Percentiles rank a stretch among this genome's conserved stretches.
phyloP scores from a whole-genome alignment of 306 rosid genomes.

The Quercus variabilis region DNA sequence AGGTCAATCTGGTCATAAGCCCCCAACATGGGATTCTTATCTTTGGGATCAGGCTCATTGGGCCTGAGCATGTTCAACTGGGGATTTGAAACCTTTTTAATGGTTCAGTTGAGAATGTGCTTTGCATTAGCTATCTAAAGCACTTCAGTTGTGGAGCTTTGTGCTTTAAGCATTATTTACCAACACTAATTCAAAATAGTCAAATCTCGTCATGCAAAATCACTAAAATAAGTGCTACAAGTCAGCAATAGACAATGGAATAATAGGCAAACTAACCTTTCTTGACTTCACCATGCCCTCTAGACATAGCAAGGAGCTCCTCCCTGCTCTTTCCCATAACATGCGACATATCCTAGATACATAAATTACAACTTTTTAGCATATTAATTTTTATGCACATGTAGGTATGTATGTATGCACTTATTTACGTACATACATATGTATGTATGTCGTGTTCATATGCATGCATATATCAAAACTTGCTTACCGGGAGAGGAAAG shows the following conservation, averaged over 20 bases:
- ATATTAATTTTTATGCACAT: background rate
- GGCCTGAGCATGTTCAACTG: too few species aligned
- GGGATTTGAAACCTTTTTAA: too few species aligned
- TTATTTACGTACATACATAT: background rate
- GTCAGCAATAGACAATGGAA: background rate
- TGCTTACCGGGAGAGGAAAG: constrained; percentile 77
- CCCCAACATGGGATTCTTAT: too few species aligned
- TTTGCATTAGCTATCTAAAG: too few species aligned
- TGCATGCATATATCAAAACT: constrained; percentile 24
- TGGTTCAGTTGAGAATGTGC: too few species aligned
- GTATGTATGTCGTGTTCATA: constrained; percentile 6
- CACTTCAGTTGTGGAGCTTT: too few species aligned
- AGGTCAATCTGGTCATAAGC: too few species aligned
- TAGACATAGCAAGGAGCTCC: constrained; percentile 74
- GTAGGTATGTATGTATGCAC: too few species aligned
- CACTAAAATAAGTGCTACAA: background rate
- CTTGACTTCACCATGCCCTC: constrained; percentile 44
- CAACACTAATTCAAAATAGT: background rate
- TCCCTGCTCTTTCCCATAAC: constrained; percentile 80
- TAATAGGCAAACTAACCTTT: constrained; percentile 45
- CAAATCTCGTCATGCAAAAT: constrained; percentile 8
- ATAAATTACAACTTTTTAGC: constrained; percentile 7
- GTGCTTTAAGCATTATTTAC: too few species aligned
- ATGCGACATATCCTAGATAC: constrained; percentile 70
- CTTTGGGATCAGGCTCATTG: too few species aligned